Percentiles rank a stretch among this genome's conserved stretches.
Conservation (phyloP, 2,329 filamentous ascomycete species). For the Hymenoscyphus linearis region DNA sequence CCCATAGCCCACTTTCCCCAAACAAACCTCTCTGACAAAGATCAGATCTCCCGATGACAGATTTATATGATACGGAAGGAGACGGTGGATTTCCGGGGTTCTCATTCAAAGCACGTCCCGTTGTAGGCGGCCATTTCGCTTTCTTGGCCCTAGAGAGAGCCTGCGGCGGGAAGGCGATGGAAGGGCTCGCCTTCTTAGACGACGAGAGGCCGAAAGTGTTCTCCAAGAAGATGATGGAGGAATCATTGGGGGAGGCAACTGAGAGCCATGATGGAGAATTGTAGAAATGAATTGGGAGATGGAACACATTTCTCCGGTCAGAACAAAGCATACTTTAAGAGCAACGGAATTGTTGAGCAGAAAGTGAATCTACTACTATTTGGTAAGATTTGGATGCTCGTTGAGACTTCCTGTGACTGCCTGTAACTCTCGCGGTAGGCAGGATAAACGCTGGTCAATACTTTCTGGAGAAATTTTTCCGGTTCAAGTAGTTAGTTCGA, state of each 20-base stretch:
- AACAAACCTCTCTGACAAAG: conserved; percentile 11
- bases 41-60: conserved; percentile 67
- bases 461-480: too few relatives aligned
- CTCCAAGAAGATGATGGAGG: not conserved
- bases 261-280: conserved; percentile 18
- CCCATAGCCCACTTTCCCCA: not conserved
- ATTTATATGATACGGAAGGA: conserved; percentile 77
- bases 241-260: not conserved
- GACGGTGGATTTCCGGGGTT: conserved; percentile 68
- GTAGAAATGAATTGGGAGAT: conserved; percentile 9
- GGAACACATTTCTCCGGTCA: not conserved
- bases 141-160: conserved; percentile 77
- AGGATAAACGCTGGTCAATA: too few relatives aligned
- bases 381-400: not conserved
- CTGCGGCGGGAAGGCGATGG: conserved; percentile 63
- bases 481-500: too few relatives aligned
- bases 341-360: not conserved
- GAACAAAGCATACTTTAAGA: not conserved
- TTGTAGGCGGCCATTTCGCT: conserved; percentile 81
- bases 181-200: conserved; percentile 49
- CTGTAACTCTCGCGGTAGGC: too few relatives aligned
- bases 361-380: not conserved
- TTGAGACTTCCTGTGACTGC: too few relatives aligned
- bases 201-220: conserved; percentile 24
- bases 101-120: conserved; percentile 74